Base-by-base conservation (phyloP, 805 yeast species). In the Yamadazyma philogaea region DNA sequence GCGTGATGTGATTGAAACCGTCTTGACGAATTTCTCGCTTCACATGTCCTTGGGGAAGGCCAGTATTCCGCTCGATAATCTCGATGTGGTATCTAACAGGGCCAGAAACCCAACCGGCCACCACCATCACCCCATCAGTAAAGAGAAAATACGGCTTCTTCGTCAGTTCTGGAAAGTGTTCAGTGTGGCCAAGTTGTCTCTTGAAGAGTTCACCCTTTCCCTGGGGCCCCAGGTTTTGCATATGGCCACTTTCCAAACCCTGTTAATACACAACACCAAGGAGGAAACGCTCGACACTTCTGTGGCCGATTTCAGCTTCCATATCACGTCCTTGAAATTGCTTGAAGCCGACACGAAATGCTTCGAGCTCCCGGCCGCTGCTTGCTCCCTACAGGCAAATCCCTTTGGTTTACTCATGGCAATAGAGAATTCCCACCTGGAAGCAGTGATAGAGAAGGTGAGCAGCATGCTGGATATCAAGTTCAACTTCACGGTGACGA, bases 351-450 rank as follows among this genome's bases (percentile, higher is more conserved):
- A 51, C 12, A 54, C 59, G 35, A 54, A 52, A 31, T 59, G 67
- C 42, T 42, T 70, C 28, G 71, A 64, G 28, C 37, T 69, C 6
- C 74, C 73, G 0, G 60, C 73, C 3, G 59, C 61, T 11, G 55
- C 72, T 0, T 50, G 62, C 2, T 30, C 45, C 39, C 33, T 49
- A 47, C 47, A 59, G 55, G 50, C 54, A 50, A 44, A 53, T 52
- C 63, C 48, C 17, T 56, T 40, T 21, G 54, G 56, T 14, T 32
- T 54, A 3, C 42, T 61, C 6, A 47, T 53, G 26, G 66, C 56
- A 4, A 37, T 49, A 6, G 53, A 49, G 18, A 44, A 46, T 24
- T 44, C 45, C 17, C 50, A 46, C 21, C 15, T 7, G 8, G 6
- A 34, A 10, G 46, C 37, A 17, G 8, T 16, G 3, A 41, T 40